phyloP scores from a whole-genome alignment of 2,329 filamentous ascomycete species.

The Bipolaris sorokiniana region DNA sequence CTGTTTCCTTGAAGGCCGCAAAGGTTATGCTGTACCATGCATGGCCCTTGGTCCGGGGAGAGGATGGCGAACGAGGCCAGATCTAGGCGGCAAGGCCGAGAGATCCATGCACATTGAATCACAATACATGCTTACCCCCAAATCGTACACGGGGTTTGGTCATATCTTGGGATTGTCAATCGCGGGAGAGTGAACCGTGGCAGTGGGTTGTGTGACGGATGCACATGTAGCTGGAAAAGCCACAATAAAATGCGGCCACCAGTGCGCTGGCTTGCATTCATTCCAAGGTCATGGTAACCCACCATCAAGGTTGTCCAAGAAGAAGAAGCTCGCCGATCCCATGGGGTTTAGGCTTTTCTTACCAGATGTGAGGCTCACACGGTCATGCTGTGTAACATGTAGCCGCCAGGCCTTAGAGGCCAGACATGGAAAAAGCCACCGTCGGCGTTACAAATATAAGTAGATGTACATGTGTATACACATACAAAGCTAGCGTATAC shows the following conservation, averaged over 20 bases:
- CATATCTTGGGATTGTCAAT: slow-evolving; percentile 9
- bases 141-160: no score
- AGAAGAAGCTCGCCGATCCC: slow-evolving; percentile 33
- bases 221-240: slow-evolving; percentile 14
- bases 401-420: no score
- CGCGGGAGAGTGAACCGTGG: slow-evolving; percentile 22
- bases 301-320: slow-evolving; percentile 12
- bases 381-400: background rate
- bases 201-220: slow-evolving; percentile 20
- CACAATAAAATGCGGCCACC: slow-evolving; percentile 6
- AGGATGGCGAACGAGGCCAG: background rate
- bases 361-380: background rate
- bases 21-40: background rate
- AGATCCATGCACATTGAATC: background rate
- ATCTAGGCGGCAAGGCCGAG: slow-evolving; percentile 23
- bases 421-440: no score
- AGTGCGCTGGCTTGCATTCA: slow-evolving; percentile 18
- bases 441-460: no score
- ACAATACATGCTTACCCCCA: no score
- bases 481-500: no score
- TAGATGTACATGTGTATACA: no score
- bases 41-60: no score
- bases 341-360: background rate
- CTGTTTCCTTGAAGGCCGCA: background rate
- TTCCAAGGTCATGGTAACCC: slow-evolving; percentile 19